Conservation (phyloP, 176 grass and related monocot species). For the Otatea glauca region DNA sequence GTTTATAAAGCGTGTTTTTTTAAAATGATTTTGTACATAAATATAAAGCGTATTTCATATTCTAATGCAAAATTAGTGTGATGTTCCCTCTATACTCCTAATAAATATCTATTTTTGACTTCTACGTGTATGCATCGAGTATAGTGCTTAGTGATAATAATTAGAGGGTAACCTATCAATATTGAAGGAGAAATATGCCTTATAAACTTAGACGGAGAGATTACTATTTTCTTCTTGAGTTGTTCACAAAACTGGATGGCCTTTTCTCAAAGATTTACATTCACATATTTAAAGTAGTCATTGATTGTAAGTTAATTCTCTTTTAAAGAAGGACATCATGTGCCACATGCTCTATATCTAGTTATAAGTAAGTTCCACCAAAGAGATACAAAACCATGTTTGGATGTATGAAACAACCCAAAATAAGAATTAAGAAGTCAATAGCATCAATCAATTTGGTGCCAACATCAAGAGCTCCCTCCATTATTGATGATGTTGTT, state of each 20-base stretch:
- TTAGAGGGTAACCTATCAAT: too few species aligned
- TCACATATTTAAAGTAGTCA: background rate
- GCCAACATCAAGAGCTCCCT: background rate
- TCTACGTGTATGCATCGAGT: too few species aligned
- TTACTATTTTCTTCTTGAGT: background rate
- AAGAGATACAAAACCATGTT: background rate
- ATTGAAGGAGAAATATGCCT: too few species aligned
- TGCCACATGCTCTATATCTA: background rate
- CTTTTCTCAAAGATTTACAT: background rate
- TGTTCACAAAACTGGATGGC: background rate
- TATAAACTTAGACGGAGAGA: too few species aligned
- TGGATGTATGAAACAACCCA: background rate
- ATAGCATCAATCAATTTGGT: background rate
- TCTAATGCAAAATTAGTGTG: too few species aligned
- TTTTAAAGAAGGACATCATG: background rate
- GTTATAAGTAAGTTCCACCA: background rate
- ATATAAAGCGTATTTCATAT: too few species aligned
- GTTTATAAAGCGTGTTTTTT: too few species aligned
- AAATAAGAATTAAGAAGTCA: background rate
- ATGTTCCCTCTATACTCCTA: too few species aligned
- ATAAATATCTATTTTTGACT: too few species aligned
- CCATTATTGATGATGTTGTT: background rate
- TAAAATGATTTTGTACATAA: too few species aligned
- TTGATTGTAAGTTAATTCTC: background rate
- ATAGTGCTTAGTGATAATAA: too few species aligned